Base-by-base conservation (phyloP, 1,284 basidiomycete genomes). In the Papiliotrema terrestris region DNA sequence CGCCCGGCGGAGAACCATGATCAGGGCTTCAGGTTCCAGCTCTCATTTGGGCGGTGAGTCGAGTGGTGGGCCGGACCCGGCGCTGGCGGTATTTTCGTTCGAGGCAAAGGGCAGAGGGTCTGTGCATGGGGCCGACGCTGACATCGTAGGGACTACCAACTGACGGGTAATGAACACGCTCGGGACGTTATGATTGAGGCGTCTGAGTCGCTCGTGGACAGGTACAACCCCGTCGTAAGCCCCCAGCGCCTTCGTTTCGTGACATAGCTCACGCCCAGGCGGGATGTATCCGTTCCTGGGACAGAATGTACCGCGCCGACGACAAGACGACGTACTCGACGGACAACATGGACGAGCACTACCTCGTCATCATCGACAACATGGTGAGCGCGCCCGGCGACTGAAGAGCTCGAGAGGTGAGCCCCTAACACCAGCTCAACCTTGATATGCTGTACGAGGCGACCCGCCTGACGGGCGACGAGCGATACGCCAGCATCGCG, bases 301-400 rank as follows among this genome's bases (percentile, higher is more conserved):
- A 71, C 54, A 23, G 22, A 43, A 67, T 71, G 60, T 25, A 44
- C 19, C 49, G 50, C 9, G 58, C 55, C n/a, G 56, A 57, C 22
- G 45, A 52, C 39, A 54, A 56, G 5, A 49, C 63, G 32, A 56
- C 56, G 20, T 71, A 64, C 57, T 59, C 60, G 20, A 26, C 8
- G 14, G 61, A 67, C n/a, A 69, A 68, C 54, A 57, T 47, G 61
- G 51, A 69, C 45, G 60, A 71, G 54, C 72, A 74, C 52, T 72
- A 61, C 57, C 54, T 74, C 14, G 63, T 65, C 17, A 74, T 74
- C 53, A 71, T 74, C 39, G 72, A 74, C 61, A 74, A 71, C 52
- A 69, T 74, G 67, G 69, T 68, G 47, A 45, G 65, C 61, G 2
- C 8, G 32, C 20, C 22, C 29, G n/a, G n/a, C n/a, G n/a, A n/a